Evolutionary conservation across 2,329 filamentous ascomycete species (phyloP).

Genomic region (Diplodia seriata): DNA sequence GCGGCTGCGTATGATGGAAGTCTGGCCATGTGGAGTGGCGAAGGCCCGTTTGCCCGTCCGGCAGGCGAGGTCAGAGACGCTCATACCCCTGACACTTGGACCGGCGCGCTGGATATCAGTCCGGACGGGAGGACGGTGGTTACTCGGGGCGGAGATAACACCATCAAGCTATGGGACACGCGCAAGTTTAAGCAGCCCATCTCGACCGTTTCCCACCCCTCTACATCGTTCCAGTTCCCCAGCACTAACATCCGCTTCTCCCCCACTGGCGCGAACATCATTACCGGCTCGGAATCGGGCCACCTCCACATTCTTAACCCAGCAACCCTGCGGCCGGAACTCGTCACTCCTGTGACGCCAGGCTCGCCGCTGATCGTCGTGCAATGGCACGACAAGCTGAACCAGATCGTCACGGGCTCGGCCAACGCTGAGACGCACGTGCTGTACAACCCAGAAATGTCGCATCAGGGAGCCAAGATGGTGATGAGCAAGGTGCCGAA

Average conservation of each 20-base stretch:
- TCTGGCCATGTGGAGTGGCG: slow-evolving; percentile 88
- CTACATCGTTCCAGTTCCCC: slow-evolving; percentile 82
- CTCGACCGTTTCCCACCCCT: slow-evolving; percentile 77
- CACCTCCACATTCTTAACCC: slow-evolving; percentile 93
- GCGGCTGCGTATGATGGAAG: slow-evolving; percentile 87
- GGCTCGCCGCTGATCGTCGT: slow-evolving; percentile 82
- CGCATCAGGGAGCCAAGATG: slow-evolving; percentile 74
- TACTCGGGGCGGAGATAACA: slow-evolving; percentile 86
- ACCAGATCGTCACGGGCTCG: slow-evolving; percentile 94
- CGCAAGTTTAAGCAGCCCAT: slow-evolving; percentile 93
- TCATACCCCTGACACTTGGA: slow-evolving; percentile 85
- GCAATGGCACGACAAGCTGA: slow-evolving; percentile 91
- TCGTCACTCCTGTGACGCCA: slow-evolving; percentile 87
- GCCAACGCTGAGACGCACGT: slow-evolving; percentile 89
- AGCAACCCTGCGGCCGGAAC: slow-evolving; percentile 83
- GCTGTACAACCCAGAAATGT: slow-evolving; percentile 87
- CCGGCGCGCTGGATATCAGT: slow-evolving; percentile 88
- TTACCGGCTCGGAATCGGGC: slow-evolving; percentile 86
- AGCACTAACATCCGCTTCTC: slow-evolving; percentile 90
- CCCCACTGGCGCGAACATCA: slow-evolving; percentile 80
- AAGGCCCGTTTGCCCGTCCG: slow-evolving; percentile 84
- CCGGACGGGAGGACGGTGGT: slow-evolving; percentile 88
- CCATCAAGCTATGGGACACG: slow-evolving; percentile 96
- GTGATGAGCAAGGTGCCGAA: slow-evolving; percentile 95
- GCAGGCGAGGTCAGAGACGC: slow-evolving; percentile 83